Conservation (phyloP, 225 moss, liverwort and hornwort species). For the Lunularia cruciata region DNA sequence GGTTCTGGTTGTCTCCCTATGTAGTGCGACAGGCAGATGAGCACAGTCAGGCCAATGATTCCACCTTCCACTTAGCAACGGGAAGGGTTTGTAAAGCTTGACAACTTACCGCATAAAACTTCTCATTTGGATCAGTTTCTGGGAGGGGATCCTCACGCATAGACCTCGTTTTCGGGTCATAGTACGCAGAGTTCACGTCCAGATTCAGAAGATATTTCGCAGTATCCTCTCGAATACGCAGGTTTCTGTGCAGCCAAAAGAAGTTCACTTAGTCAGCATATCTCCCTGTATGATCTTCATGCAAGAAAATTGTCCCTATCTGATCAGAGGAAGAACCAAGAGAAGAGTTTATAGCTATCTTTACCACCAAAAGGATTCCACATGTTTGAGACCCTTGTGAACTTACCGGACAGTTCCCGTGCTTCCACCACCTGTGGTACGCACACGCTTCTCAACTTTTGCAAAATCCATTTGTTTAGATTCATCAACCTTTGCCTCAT, state of each 20-base stretch:
- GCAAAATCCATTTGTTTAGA: conserved; percentile 99
- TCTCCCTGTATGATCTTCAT: neutral
- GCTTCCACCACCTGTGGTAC: conserved; percentile 97
- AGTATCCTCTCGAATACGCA: conserved; percentile 97
- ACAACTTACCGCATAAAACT: conserved; percentile 80
- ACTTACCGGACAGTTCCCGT: conserved; percentile 92
- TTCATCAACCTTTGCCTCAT: conserved; percentile 98
- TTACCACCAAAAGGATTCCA: neutral
- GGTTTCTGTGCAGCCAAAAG: conserved; percentile 52
- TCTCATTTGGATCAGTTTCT: conserved; percentile 95
- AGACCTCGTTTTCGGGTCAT: conserved; percentile 94
- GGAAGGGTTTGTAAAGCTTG: too few species aligned
- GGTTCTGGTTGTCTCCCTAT: conserved; percentile 94
- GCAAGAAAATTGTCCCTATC: too few species aligned
- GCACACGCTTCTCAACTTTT: conserved; percentile 98
- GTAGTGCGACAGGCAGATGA: neutral
- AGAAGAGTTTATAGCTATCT: neutral
- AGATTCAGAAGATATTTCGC: conserved; percentile 95
- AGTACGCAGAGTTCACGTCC: conserved; percentile 89
- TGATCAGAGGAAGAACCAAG: neutral
- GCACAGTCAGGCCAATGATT: neutral
- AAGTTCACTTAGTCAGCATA: too few species aligned
- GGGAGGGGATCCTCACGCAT: conserved; percentile 99
- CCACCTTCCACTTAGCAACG: neutral
- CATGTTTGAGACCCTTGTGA: neutral